Evolutionary conservation across 1,284 basidiomycete species (phyloP), one percentile per base, ranked within the genome.

Genomic region (Malassezia caprae): DNA sequence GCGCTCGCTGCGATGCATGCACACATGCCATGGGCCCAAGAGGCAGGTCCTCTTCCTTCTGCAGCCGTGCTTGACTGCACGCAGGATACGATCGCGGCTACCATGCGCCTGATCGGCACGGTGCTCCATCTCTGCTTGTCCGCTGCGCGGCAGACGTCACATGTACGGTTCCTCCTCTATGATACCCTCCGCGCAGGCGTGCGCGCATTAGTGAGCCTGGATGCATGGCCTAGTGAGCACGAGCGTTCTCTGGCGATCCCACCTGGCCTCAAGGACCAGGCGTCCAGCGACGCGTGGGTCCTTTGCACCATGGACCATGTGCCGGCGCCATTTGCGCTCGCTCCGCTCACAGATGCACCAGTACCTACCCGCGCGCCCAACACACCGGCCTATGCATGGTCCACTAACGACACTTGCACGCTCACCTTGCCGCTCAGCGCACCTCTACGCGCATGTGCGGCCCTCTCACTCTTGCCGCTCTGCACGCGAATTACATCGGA

Each of bases 31-130:
- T 21, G 28, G 28, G n/a, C 12, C 31, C 2, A 21, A 34, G 4
- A 21, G 19, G 5, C 17, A 17, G 53, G 41, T 1, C 24, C 32
- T 39, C 15, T 21, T 2, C 47, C 40, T 23, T n/a, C 45, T 3
- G 28, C 27, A 10, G 17, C 17, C 28, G 28, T 46, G 15, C 43
- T 41, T 2, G 17, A 30, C 8, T 11, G 13, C 5, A 3, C 21
- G 12, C 27, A 44, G 26, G 48, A 55, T 21, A 41, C 54, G 2
- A 28, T 47, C 23, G 48, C 28, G 1, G 42, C 34, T 12, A 51
- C 48, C 3, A 46, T 51, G 43, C 54, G 50, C 26, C 32, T 56
- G n/a, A 17, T 51, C 28, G 54, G 54, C 43, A 56, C 54, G 8
- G 31, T 45, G 4, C 40, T 56, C 15, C 48, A 56, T 26, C 21